Conservation (phyloP, 176 grass and related monocot genomes). For the Rhynchospora breviuscula region DNA sequence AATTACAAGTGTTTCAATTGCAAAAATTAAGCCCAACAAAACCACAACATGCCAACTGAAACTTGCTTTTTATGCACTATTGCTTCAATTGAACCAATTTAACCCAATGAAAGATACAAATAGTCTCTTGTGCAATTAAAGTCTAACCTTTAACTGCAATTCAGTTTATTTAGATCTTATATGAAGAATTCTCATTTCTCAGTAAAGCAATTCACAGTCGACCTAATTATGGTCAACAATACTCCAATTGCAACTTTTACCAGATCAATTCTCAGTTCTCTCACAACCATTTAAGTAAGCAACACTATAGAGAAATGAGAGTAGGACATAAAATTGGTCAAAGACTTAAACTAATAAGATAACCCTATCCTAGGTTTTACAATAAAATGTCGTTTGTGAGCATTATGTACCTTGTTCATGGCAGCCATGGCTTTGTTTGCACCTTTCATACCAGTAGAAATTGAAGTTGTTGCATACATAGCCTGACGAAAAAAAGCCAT, state of each 20-base stretch:
- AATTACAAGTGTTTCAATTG: slow-evolving; percentile 23
- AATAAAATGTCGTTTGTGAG: slow-evolving; percentile 24
- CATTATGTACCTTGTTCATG: slow-evolving; percentile 84
- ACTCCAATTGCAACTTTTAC: not conserved
- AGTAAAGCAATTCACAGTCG: not conserved
- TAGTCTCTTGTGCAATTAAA: not conserved
- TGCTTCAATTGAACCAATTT: not conserved
- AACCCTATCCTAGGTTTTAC: not conserved
- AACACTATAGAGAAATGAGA: not conserved
- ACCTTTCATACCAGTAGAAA: slow-evolving; percentile 99
- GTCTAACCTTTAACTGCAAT: not conserved
- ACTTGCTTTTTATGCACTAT: not conserved
- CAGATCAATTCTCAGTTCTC: not conserved
- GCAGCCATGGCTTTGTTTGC: slow-evolving; percentile 98
- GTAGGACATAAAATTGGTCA: not conserved
- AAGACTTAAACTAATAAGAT: slow-evolving; percentile 18
- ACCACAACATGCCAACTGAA: not conserved
- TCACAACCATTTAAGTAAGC: not conserved
- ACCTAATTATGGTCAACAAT: not conserved
- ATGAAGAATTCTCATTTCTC: not conserved
- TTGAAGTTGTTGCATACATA: slow-evolving; percentile 93
- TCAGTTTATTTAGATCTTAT: not conserved
- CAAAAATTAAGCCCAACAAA: slow-evolving; percentile 10
- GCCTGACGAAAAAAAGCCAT: slow-evolving; percentile 48
- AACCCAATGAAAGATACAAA: not conserved